These are phyloP conservation scores for Colletotrichum cordylinicola DNA, from an alignment of 2,329 filamentous ascomycete species.

Conservation along the genomic window DNA sequence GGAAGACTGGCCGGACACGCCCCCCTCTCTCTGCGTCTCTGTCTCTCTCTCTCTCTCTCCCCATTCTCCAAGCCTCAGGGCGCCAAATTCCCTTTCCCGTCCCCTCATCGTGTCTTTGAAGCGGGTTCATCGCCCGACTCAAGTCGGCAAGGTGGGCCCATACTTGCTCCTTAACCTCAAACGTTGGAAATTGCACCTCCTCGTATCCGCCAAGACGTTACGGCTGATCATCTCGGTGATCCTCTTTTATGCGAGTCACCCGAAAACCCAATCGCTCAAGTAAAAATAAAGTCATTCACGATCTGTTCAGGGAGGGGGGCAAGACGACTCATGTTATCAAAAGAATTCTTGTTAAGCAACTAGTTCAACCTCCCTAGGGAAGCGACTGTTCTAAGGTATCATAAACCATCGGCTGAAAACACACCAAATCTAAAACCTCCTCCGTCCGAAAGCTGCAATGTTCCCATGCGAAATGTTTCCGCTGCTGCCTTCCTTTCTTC, in stretches of 20 bases:
- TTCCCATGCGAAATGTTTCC: not conserved
- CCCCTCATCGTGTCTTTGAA: not conserved
- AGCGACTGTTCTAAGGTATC: slow-evolving; percentile 5
- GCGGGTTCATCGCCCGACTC: not conserved
- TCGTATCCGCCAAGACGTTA: not conserved
- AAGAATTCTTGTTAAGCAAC: not conserved
- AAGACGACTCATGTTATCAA: not conserved
- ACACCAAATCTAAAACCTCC: not conserved
- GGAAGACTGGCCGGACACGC: not conserved
- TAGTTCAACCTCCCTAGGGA: not conserved
- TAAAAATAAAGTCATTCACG: not conserved
- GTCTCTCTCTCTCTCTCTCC: not conserved
- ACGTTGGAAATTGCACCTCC: not conserved
- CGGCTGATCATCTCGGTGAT: not conserved
- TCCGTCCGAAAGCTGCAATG: not conserved
- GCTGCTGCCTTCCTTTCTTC: not conserved
- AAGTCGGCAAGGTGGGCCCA: not conserved
- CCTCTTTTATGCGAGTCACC: not conserved
- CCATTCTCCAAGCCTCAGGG: no score
- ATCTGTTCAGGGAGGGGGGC: not conserved
- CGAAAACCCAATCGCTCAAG: not conserved
- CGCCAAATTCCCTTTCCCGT: not conserved
- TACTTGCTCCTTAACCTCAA: slow-evolving; percentile 1
- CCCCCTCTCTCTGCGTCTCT: not conserved
- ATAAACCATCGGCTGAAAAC: not conserved